Evolutionary conservation across 2,329 filamentous ascomycete species (phyloP).

Genomic region (Hymenoscyphus infarciens): DNA sequence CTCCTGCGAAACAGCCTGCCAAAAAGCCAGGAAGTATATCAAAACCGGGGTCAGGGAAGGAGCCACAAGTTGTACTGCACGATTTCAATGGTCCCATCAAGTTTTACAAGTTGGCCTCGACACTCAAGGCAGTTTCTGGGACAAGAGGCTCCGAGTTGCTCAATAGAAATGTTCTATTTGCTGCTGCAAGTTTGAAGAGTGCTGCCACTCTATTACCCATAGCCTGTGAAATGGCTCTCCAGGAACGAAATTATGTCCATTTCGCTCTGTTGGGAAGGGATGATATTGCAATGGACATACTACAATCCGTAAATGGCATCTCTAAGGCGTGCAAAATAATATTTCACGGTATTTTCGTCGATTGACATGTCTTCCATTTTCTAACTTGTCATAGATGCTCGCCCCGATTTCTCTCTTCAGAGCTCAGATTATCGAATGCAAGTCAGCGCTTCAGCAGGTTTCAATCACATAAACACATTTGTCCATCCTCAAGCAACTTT

Average conservation of each 20-base stretch:
- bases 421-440: slow-evolving; percentile 70
- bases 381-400: slow-evolving; percentile 55
- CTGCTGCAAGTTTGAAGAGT: slow-evolving; percentile 70
- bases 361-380: slow-evolving; percentile 16
- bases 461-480: slow-evolving; percentile 70
- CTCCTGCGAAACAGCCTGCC: slow-evolving; percentile 13
- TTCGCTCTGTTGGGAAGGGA: slow-evolving; percentile 74
- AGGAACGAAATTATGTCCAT: slow-evolving; percentile 72
- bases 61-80: slow-evolving; percentile 32
- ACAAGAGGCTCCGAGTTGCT: slow-evolving; percentile 48
- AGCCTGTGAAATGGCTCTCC: slow-evolving; percentile 78
- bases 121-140: slow-evolving; percentile 56
- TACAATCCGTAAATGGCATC: slow-evolving; percentile 78
- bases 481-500: slow-evolving; percentile 69
- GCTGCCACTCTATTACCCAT: slow-evolving; percentile 71
- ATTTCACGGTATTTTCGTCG: slow-evolving; percentile 45
- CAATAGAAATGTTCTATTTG: slow-evolving; percentile 76
- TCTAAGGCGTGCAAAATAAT: slow-evolving; percentile 63
- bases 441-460: slow-evolving; percentile 57
- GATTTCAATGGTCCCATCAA: slow-evolving; percentile 67
- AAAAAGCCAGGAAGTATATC: slow-evolving; percentile 26
- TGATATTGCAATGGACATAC: slow-evolving; percentile 62
- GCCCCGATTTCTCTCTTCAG: slow-evolving; percentile 66
- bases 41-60: background rate
- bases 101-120: slow-evolving; percentile 61